Conservation (phyloP, 306 rosid species). For the Dalbergia cochinchinensis region DNA sequence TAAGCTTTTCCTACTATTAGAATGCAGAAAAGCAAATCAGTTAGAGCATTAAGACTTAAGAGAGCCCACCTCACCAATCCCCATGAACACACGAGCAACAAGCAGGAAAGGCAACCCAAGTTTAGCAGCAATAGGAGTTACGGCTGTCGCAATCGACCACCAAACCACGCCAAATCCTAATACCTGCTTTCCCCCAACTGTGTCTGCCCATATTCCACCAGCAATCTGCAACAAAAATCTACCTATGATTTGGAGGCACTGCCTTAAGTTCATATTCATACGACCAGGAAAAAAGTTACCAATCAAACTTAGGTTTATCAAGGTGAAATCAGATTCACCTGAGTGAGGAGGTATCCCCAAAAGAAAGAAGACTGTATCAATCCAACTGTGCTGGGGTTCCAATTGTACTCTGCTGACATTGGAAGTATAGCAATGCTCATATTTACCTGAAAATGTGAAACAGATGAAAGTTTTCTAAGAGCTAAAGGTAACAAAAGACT, state of each 20-base stretch:
- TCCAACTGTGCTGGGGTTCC: conserved; percentile 95
- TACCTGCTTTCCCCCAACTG: conserved; percentile 90
- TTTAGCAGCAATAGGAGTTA: conserved; percentile 97
- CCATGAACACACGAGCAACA: conserved; percentile 94
- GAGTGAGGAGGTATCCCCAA: conserved; percentile 99
- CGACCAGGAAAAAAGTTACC: conserved; percentile 8
- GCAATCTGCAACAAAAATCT: conserved; percentile 76
- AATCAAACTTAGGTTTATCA: conserved; percentile 13
- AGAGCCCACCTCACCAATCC: conserved; percentile 89
- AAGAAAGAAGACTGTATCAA: conserved; percentile 96
- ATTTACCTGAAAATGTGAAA: conserved; percentile 74
- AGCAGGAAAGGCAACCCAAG: conserved; percentile 91
- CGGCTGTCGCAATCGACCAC: conserved; percentile 91
- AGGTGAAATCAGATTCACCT: conserved; percentile 57
- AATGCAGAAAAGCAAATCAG: conserved; percentile 16
- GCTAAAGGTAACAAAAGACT: conserved; percentile 19
- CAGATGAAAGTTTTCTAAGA: conserved; percentile 34
- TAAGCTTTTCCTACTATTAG: conserved; percentile 30
- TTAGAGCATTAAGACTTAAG: conserved; percentile 21
- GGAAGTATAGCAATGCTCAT: conserved; percentile 99
- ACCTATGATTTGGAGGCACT: conserved; percentile 45
- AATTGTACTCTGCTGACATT: conserved; percentile 91
- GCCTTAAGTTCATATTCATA: conserved; percentile 27
- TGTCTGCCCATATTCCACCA: conserved; percentile 99
- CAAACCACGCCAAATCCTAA: conserved; percentile 93